phyloP scores from a whole-genome alignment of 2,329 filamentous ascomycete species.

The Hirsutella minnesotensis region DNA sequence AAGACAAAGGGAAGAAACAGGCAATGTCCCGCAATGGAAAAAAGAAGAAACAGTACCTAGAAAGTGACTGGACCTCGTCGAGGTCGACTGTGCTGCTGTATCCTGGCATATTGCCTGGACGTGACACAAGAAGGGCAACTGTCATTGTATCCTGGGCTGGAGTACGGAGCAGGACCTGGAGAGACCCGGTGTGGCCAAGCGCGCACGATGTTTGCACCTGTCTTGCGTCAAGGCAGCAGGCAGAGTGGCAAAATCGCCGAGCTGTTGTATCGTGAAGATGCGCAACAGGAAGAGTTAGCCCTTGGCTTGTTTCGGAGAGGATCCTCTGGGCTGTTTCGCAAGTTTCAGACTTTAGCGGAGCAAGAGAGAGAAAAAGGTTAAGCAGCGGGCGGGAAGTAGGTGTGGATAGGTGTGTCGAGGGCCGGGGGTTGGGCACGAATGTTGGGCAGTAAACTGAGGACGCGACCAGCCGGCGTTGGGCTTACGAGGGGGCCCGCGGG shows the following conservation, averaged over 20 bases:
- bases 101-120: slow-evolving; percentile 39
- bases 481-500: slow-evolving; percentile 32
- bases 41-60: slow-evolving; percentile 48
- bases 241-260: slow-evolving; percentile 12
- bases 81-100: slow-evolving; percentile 40
- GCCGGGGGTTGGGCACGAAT: slow-evolving; percentile 25
- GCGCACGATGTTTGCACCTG: slow-evolving; percentile 4
- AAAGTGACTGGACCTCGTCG: slow-evolving; percentile 47
- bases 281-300: slow-evolving; percentile 14
- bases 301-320: slow-evolving; percentile 8
- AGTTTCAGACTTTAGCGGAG: slow-evolving; percentile 7
- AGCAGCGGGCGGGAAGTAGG: slow-evolving; percentile 5
- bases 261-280: slow-evolving; percentile 14
- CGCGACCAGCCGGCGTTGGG: slow-evolving; percentile 20
- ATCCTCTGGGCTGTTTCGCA: slow-evolving; percentile 7
- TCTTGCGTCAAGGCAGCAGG: slow-evolving; percentile 9
- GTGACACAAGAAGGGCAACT: slow-evolving; percentile 33
- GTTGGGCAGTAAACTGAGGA: slow-evolving; percentile 25
- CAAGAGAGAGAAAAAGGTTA: background rate
- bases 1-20: slow-evolving; percentile 6
- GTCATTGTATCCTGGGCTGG: slow-evolving; percentile 33
- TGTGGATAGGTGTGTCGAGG: slow-evolving; percentile 12
- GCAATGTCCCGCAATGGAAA: slow-evolving; percentile 25
- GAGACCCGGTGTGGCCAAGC: slow-evolving; percentile 16
- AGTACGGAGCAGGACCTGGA: slow-evolving; percentile 14